Percentiles rank a stretch among this genome's conserved stretches.
phyloP scores from a whole-genome alignment of 768 basidiomycete species.

The Pleurotus sapidus region DNA sequence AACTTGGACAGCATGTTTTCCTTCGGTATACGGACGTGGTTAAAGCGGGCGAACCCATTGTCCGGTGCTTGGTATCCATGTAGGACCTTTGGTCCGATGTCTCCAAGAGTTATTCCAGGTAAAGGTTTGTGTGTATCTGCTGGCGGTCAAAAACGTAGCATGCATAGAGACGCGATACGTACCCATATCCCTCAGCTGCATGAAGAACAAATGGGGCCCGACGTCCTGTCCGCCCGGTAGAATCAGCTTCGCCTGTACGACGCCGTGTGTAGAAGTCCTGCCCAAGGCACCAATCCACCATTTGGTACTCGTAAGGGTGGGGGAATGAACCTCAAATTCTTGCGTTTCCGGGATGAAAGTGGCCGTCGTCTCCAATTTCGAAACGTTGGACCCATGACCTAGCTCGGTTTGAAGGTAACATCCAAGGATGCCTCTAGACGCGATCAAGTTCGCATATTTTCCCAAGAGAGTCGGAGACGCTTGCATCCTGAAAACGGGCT shows the following conservation, averaged over 20 bases:
- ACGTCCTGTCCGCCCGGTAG: conserved; percentile 56
- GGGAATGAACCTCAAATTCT: conserved; percentile 77
- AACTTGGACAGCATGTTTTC: conserved; percentile 76
- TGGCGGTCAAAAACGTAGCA: background rate
- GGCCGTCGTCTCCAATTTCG: conserved; percentile 69
- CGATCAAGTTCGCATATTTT: conserved; percentile 48
- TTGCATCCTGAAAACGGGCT: conserved; percentile 65
- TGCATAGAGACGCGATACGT: conserved; percentile 6
- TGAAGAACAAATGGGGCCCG: conserved; percentile 75
- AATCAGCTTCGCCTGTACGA: conserved; percentile 73
- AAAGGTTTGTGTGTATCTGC: conserved; percentile 58
- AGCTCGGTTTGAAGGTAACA: conserved; percentile 80
- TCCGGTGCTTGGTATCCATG: conserved; percentile 49
- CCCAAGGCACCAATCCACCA: conserved; percentile 83
- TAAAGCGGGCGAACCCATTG: conserved; percentile 67
- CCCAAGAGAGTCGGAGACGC: conserved; percentile 50
- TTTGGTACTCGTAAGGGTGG: conserved; percentile 70
- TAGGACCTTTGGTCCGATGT: conserved; percentile 70
- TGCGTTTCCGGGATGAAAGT: conserved; percentile 64
- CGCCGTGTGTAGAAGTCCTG: conserved; percentile 71
- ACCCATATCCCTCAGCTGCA: conserved; percentile 67
- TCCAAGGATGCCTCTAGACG: conserved; percentile 59
- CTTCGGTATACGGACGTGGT: conserved; percentile 64
- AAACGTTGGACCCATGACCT: conserved; percentile 74
- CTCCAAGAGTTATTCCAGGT: conserved; percentile 63